Evolutionary conservation across 2,329 filamentous ascomycete genomes (phyloP).

Genomic region (Metarhizium album): DNA sequence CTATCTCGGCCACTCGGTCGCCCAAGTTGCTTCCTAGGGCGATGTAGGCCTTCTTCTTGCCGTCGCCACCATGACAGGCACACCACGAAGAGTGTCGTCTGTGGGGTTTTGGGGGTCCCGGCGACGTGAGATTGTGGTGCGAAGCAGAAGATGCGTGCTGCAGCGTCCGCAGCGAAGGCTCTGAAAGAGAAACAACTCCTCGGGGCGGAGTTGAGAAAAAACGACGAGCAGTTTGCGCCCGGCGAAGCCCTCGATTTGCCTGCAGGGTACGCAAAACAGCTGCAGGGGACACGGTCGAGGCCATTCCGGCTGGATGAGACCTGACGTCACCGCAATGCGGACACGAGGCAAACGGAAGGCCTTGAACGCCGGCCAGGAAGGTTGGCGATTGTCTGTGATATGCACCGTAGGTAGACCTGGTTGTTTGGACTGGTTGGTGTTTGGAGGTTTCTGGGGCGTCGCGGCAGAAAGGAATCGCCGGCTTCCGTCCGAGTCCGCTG

Average conservation of each 20-base stretch:
- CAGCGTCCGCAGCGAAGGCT: neutral
- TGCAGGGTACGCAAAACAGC: neutral
- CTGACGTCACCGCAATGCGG: neutral
- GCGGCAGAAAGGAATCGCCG: conserved; percentile 7
- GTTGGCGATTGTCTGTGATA: neutral
- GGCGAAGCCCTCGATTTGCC: neutral
- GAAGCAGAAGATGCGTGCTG: neutral
- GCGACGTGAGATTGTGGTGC: neutral
- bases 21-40: conserved; percentile 90
- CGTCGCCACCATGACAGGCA: conserved; percentile 22
- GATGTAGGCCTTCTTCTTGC: conserved; percentile 54
- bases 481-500: neutral
- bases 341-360: neutral
- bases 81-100: conserved; percentile 20
- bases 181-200: neutral
- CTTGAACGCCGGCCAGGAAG: neutral
- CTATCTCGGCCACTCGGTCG: conserved; percentile 74
- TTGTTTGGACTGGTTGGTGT: neutral
- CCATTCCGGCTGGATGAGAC: neutral
- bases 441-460: neutral
- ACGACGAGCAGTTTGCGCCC: neutral
- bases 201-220: conserved; percentile 3
- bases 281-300: neutral
- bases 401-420: no score
- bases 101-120: neutral